Base-by-base conservation (phyloP, 345 rosid species). In the Eucalyptus polyanthemos region DNA sequence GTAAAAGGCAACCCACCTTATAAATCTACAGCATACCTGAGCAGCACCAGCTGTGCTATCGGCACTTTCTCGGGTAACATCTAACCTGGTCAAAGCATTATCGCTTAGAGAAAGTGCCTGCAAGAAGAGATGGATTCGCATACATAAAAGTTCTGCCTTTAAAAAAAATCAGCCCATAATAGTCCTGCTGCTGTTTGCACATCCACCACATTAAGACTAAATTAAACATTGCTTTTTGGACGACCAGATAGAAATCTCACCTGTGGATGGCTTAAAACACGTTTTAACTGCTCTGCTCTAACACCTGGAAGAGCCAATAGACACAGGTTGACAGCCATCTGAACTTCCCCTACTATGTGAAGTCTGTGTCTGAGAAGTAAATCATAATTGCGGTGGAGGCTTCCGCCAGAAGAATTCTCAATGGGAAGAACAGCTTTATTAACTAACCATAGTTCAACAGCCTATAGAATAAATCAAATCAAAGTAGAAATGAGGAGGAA, bases 341-440 rank as follows among this genome's bases (percentile, higher is more conserved):
- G 94, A 87, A 95, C 95, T 90, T 95, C 95, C 80, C 95, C 93
- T 25, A 92, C 93, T 51, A 95, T 95, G 91, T 95, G 95, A 86
- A 95, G 95, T 87, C 96, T 93, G 86, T 95, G 96, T 31, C 95
- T 95, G 80, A 94, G 95, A 90, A 95, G 93, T 81, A 95, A 91
- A 88, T 95, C 96, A 89, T 94, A 95, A 89, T 92, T 94, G 53
- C 95, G 94, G 87, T 95, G 96, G 88, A 95, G 90, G 92, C 96
- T 95, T 88, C 96, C 96, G 25, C 93, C 91, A 3, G 93, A 90
- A 88, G 96, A 92, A 90, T 86, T 93, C 91, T 95, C 96, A 91
- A 94, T 94, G 8, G 96, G 96, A 90, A 95, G 96, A 90, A 94
- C 92, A 67, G 92, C 96, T 92, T 94, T 95, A 72, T 95, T 94